Evolutionary conservation across 441 rosid genomes (phyloP).

Genomic region (Erodium moschatum): DNA sequence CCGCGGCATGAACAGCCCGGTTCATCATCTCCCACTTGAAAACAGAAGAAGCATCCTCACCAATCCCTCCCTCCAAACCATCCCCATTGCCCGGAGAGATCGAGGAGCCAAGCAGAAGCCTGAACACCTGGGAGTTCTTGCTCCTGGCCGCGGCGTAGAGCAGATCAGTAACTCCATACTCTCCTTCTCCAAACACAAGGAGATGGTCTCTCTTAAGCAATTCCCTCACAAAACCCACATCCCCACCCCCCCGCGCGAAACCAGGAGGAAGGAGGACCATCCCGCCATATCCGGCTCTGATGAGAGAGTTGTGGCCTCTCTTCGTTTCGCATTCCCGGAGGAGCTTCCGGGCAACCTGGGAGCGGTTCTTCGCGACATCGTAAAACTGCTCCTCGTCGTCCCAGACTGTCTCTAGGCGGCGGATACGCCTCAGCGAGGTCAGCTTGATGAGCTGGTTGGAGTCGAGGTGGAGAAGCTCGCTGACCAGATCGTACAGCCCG

Average conservation of each 20-base stretch:
- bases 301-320: slow-evolving; percentile 45
- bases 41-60: slow-evolving; percentile 21
- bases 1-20: slow-evolving; percentile 79
- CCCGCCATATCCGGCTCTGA: slow-evolving; percentile 95
- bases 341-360: slow-evolving; percentile 54
- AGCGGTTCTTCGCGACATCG: slow-evolving; percentile 58
- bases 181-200: slow-evolving; percentile 93
- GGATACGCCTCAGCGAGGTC: slow-evolving; percentile 88
- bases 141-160: slow-evolving; percentile 78
- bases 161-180: slow-evolving; percentile 79
- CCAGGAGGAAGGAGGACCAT: too few species aligned
- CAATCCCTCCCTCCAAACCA: slow-evolving; percentile 6
- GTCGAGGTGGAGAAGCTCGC: slow-evolving; percentile 76
- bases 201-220: slow-evolving; percentile 65
- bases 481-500: slow-evolving; percentile 73
- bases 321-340: slow-evolving; percentile 39
- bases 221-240: slow-evolving; percentile 48
- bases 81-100: slow-evolving; percentile 29
- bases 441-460: slow-evolving; percentile 84
- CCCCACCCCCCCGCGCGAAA: too few species aligned
- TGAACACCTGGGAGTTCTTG: slow-evolving; percentile 51
- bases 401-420: slow-evolving; percentile 98
- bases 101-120: slow-evolving; percentile 42
- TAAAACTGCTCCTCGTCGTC: slow-evolving; percentile 57
- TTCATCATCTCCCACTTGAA: slow-evolving; percentile 66